Percentiles rank a stretch among this genome's conserved stretches.
These are phyloP conservation scores for Lecanicillium sp. DNA, from an alignment of 2,329 filamentous ascomycete genomes.

Conservation along the genomic window DNA sequence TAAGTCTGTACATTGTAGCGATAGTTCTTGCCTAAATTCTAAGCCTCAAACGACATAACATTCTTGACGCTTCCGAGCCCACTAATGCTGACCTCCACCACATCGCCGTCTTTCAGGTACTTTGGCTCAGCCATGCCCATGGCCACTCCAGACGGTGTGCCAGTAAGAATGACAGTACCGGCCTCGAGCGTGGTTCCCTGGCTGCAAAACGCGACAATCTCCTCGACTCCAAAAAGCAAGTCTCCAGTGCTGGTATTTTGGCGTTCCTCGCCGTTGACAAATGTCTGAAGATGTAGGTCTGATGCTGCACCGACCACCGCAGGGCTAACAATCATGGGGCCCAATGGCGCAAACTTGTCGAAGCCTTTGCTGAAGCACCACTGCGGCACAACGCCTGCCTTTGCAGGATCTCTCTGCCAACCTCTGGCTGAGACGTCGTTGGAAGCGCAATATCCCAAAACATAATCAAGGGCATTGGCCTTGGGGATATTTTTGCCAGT, in stretches of 20 bases:
- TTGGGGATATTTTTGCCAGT: conserved; percentile 42
- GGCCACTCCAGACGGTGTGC: conserved; percentile 40
- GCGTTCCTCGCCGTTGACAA: conserved; percentile 41
- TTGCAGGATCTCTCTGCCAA: conserved; percentile 42
- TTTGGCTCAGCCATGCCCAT: conserved; percentile 36
- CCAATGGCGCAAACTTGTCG: conserved; percentile 48
- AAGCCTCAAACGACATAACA: conserved; percentile 27
- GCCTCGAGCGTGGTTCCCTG: conserved; percentile 41
- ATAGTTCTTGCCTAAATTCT: background rate
- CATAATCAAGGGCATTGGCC: conserved; percentile 33
- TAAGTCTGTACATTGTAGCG: background rate
- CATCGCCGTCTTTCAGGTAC: conserved; percentile 33
- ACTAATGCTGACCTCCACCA: conserved; percentile 34
- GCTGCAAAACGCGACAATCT: conserved; percentile 37
- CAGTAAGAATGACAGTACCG: conserved; percentile 43
- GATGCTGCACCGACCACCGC: conserved; percentile 20
- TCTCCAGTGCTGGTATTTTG: conserved; percentile 40
- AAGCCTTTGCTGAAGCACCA: conserved; percentile 50
- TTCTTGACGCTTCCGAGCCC: conserved; percentile 25
- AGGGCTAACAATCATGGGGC: conserved; percentile 34
- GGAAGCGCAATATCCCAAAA: conserved; percentile 36
- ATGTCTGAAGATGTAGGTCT: conserved; percentile 23
- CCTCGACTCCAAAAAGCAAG: conserved; percentile 40
- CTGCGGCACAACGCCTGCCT: conserved; percentile 32
- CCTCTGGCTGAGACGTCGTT: conserved; percentile 50